Conservation (phyloP, 2,329 filamentous ascomycete genomes). For the Apiospora phragmitis region DNA sequence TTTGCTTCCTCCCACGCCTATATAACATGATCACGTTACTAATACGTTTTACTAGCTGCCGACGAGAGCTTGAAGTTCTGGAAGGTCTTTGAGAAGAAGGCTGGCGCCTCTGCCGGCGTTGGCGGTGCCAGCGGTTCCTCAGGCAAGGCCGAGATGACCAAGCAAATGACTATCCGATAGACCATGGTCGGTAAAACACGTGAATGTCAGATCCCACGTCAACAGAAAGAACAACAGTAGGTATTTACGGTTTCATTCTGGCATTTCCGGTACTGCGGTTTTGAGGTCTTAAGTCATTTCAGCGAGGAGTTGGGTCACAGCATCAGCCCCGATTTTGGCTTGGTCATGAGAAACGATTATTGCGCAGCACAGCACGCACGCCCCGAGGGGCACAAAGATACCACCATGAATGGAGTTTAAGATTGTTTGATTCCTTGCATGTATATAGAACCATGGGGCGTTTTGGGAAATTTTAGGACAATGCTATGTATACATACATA, state of each 20-base stretch:
- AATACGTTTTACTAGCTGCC: constrained; percentile 57
- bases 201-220: constrained; percentile 14
- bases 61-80: constrained; percentile 99
- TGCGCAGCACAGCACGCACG: constrained; percentile 1
- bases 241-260: constrained; percentile 18
- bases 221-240: constrained; percentile 16
- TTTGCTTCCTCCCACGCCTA: constrained; percentile 15
- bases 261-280: constrained; percentile 16
- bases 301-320: constrained; percentile 16
- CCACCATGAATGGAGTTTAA: not conserved
- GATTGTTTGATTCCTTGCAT: constrained; percentile 3
- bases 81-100: constrained; percentile 99
- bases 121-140: constrained; percentile 63
- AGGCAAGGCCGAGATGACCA: constrained; percentile 81
- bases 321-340: not conserved
- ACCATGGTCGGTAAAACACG: not conserved
- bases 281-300: constrained; percentile 13
- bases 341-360: constrained; percentile 10
- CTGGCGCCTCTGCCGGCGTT: constrained; percentile 67
- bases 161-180: constrained; percentile 93
- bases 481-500: not conserved
- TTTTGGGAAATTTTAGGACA: not conserved
- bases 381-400: not conserved
- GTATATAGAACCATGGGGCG: not conserved
- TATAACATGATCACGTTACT: constrained; percentile 20